phyloP scores from a whole-genome alignment of 2,329 filamentous ascomycete species.

The Botrytis squamosa region DNA sequence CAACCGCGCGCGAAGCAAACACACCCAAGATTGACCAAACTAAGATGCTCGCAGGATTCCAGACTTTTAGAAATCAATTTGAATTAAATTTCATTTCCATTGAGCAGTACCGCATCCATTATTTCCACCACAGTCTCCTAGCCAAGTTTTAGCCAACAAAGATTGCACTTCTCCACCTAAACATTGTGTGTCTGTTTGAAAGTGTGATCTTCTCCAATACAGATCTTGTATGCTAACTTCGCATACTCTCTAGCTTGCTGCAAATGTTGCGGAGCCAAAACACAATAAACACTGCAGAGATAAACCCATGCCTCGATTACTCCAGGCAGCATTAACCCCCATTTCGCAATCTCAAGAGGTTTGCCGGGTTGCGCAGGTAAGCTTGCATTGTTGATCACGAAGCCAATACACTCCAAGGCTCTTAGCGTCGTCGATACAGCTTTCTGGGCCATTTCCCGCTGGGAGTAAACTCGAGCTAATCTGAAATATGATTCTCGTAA shows the following conservation, averaged over 20 bases:
- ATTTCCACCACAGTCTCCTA: too few relatives aligned
- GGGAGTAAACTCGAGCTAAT: constrained; percentile 18
- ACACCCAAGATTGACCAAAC: neutral
- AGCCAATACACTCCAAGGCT: constrained; percentile 23
- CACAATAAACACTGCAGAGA: constrained; percentile 22
- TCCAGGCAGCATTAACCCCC: constrained; percentile 22
- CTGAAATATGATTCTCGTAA: constrained; percentile 23
- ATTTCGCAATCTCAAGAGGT: constrained; percentile 22
- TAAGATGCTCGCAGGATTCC: too few relatives aligned
- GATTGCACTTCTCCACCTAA: neutral
- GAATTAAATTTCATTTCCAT: neutral
- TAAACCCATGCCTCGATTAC: constrained; percentile 18
- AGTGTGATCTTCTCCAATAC: constrained; percentile 25
- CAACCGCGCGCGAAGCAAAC: neutral
- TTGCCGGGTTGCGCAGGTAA: neutral
- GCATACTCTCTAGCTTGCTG: constrained; percentile 9
- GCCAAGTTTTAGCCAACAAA: neutral
- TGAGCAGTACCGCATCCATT: too few relatives aligned
- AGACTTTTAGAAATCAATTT: too few relatives aligned
- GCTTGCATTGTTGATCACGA: constrained; percentile 21
- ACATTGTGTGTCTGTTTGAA: constrained; percentile 22
- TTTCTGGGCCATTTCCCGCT: neutral
- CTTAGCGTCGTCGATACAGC: constrained; percentile 15
- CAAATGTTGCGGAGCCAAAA: constrained; percentile 16
- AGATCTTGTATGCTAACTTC: constrained; percentile 22